Evolutionary conservation across 1,139 yeast species (phyloP), one percentile per base, ranked within the genome.

Genomic region (Zygotorulaspora mrakii): DNA sequence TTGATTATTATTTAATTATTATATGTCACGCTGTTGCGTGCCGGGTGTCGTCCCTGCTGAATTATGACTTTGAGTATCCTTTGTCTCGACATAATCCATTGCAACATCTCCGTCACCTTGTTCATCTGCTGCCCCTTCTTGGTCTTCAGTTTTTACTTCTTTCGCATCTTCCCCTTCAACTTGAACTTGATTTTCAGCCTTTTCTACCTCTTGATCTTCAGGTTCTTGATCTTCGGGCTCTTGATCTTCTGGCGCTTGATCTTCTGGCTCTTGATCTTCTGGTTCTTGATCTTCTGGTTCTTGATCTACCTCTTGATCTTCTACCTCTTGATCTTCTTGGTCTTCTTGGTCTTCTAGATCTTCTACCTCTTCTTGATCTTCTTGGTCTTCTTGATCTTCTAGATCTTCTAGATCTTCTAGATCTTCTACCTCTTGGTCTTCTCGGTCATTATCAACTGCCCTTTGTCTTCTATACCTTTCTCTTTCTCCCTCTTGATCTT

Each of bases 241-340:
- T 5, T 35, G 39, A 12, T 40, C 49, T 12, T 42, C 47, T 4
- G 43, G 54, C 11, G 48, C 55, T 16, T 37, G n/a, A n/a, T 20
- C 8, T 9, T 20, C 22, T 20, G 9, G 22, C 22, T 20, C 22
- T 9, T 6, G 22, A 6, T 9, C 22, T 20, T 20, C 8, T 9
- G 9, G 8, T 24, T 18, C 26, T 10, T 29, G 34, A n/a, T 20
- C 8, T 9, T 20, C 22, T 20, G 6, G 22, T 9, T 20, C 22
- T 20, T 6, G 22, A 6, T 31, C 36, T 10, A 13, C 23, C 27
- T 11, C 27, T 10, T 7, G 27, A 21, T 21, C 10, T 12, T 3
- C 7, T 6, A 14, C 14, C 26, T 16, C 23, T 11, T 25, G 21
- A n/a, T 11, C 24, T 18, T 17, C 24, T 24, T 38, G 40, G 9